Conservation (phyloP, 306 rosid species). For the Elaeagnus macrophylla region DNA sequence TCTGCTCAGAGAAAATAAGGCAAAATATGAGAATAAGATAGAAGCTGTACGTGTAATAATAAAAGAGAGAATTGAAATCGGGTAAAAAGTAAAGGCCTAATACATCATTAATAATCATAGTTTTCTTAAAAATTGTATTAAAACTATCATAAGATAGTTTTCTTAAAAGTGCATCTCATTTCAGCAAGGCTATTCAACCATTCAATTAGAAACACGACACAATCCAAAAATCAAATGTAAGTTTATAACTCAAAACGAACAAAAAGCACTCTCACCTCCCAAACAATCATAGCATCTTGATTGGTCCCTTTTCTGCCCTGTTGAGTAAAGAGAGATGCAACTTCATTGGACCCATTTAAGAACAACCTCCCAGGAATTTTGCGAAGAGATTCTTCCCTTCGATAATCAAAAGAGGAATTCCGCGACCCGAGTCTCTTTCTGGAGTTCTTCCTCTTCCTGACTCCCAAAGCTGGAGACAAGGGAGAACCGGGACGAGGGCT, state of each 20-base stretch:
- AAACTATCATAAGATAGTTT: neutral
- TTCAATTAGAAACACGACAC: neutral
- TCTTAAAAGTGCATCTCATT: too few species aligned
- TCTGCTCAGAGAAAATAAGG: neutral
- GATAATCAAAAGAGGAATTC: slow-evolving; percentile 55
- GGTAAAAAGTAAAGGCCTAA: slow-evolving; percentile 2
- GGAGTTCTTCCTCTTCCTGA: slow-evolving; percentile 31
- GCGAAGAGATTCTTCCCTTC: slow-evolving; percentile 64
- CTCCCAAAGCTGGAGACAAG: slow-evolving; percentile 26
- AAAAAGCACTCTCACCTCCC: slow-evolving; percentile 70
- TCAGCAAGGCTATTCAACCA: neutral
- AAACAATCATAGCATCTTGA: slow-evolving; percentile 98
- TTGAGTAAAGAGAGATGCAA: slow-evolving; percentile 77
- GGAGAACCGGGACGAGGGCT: slow-evolving; percentile 69
- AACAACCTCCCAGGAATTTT: slow-evolving; percentile 67
- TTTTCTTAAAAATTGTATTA: neutral
- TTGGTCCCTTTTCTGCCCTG: slow-evolving; percentile 97
- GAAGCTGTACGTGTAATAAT: neutral
- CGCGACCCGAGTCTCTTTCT: slow-evolving; percentile 44
- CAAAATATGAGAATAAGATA: neutral
- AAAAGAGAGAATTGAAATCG: neutral
- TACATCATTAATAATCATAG: neutral
- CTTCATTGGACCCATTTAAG: slow-evolving; percentile 64
- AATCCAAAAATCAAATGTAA: neutral
- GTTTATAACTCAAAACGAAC: neutral